These are phyloP conservation scores for Phytophthora idaei DNA, from an alignment of 352 stramenopile species.

Conservation along the genomic window DNA sequence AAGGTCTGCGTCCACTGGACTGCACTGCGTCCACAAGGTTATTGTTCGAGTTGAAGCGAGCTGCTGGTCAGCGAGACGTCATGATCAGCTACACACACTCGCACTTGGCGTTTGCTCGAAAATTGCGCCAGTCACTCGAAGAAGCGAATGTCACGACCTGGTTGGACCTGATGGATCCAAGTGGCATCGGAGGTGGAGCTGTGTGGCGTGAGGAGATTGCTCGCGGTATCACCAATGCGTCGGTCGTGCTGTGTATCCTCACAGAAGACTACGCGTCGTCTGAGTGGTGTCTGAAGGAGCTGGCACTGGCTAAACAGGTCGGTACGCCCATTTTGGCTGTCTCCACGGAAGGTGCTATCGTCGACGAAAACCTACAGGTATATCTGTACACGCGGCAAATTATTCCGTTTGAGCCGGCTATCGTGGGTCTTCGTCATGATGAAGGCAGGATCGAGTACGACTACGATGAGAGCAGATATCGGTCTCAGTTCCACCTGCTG, in stretches of 20 bases:
- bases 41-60: slow-evolving; percentile 71
- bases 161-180: slow-evolving; percentile 80
- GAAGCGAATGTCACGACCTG: slow-evolving; percentile 73
- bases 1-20: slow-evolving; percentile 64
- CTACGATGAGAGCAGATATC: slow-evolving; percentile 26
- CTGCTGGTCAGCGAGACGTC: slow-evolving; percentile 68
- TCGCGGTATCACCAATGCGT: slow-evolving; percentile 68
- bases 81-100: slow-evolving; percentile 89
- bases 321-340: slow-evolving; percentile 70
- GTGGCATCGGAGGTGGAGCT: slow-evolving; percentile 67
- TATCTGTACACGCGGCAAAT: slow-evolving; percentile 80
- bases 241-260: slow-evolving; percentile 66
- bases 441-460: slow-evolving; percentile 27
- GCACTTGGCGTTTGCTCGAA: slow-evolving; percentile 75
- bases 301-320: slow-evolving; percentile 75
- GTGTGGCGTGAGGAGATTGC: slow-evolving; percentile 81
- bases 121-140: slow-evolving; percentile 62
- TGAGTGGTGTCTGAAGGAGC: slow-evolving; percentile 77
- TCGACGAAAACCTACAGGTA: slow-evolving; percentile 71
- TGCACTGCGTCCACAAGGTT: slow-evolving; percentile 71
- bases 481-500: slow-evolving; percentile 32
- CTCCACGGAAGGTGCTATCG: slow-evolving; percentile 61
- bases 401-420: slow-evolving; percentile 66
- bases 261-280: slow-evolving; percentile 73
- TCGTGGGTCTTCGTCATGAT: slow-evolving; percentile 39